phyloP scores from a whole-genome alignment of 352 stramenopile species.

The Pythium brassicae region DNA sequence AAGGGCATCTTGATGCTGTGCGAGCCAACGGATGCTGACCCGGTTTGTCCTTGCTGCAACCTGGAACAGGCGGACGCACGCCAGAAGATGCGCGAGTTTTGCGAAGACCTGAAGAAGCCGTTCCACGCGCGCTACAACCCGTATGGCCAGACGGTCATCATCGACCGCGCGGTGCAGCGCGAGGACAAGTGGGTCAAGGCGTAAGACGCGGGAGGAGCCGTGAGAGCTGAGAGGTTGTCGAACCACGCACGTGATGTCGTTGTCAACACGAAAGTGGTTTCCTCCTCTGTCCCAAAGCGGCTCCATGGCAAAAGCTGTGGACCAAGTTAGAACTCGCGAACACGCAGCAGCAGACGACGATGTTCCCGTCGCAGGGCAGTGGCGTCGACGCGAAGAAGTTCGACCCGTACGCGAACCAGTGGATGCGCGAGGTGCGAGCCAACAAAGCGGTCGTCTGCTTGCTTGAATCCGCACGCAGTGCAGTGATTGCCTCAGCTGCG shows the following conservation, averaged over 20 bases:
- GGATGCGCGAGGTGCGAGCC: conserved; percentile 53
- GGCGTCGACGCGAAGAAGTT: conserved; percentile 41
- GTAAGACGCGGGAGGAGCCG: background rate
- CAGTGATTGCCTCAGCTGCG: background rate
- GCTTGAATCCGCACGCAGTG: background rate
- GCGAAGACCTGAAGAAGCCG: conserved; percentile 91
- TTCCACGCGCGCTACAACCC: conserved; percentile 95
- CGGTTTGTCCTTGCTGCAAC: background rate
- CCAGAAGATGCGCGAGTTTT: conserved; percentile 93
- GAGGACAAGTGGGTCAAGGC: conserved; percentile 51
- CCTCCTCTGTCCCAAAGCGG: background rate
- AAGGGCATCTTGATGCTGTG: background rate
- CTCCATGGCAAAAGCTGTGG: background rate
- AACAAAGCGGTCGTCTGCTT: no score
- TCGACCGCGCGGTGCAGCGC: conserved; percentile 68
- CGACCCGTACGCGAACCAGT: conserved; percentile 44
- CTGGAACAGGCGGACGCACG: conserved; percentile 81
- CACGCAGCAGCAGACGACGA: conserved; percentile 7
- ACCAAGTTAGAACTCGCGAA: background rate
- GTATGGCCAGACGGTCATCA: conserved; percentile 85
- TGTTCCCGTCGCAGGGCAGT: conserved; percentile 31
- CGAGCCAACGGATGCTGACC: background rate
- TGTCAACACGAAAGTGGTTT: background rate
- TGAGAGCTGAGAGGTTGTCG: background rate
- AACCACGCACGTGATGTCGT: background rate